These are phyloP conservation scores for Phialophora expanda DNA, from an alignment of 2,329 filamentous ascomycete genomes.

Conservation along the genomic window DNA sequence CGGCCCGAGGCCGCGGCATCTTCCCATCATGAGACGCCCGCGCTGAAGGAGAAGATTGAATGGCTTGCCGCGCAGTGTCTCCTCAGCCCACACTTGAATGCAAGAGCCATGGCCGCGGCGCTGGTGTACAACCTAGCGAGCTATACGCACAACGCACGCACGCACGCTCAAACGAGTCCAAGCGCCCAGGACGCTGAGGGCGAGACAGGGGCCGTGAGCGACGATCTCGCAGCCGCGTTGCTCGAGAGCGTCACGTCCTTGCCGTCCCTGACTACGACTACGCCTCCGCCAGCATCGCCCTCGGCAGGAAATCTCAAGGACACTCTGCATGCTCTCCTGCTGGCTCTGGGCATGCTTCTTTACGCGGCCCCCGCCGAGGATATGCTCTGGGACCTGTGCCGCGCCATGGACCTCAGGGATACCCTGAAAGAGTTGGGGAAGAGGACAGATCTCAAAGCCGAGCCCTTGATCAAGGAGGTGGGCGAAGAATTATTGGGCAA, in stretches of 20 bases:
- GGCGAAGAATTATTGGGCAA: conserved; percentile 52
- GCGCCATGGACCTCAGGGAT: conserved; percentile 74
- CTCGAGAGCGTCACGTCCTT: conserved; percentile 54
- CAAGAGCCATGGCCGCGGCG: conserved; percentile 80
- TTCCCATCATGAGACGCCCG: background rate
- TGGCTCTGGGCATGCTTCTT: conserved; percentile 75
- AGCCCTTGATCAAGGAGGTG: conserved; percentile 62
- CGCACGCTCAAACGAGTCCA: conserved; percentile 60
- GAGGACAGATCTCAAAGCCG: conserved; percentile 60
- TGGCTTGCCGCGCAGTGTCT: conserved; percentile 76
- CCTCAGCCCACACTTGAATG: conserved; percentile 74
- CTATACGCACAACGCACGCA: conserved; percentile 69
- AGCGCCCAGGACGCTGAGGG: conserved; percentile 52
- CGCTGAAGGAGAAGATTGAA: conserved; percentile 65
- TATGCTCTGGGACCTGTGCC: conserved; percentile 78
- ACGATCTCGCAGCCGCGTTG: conserved; percentile 74
- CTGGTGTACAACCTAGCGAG: conserved; percentile 82
- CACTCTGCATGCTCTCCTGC: conserved; percentile 75
- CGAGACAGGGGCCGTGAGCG: conserved; percentile 43
- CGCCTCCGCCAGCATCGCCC: conserved; percentile 1
- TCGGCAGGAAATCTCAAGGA: conserved; percentile 53
- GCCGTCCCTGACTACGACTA: background rate
- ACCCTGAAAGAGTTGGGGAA: conserved; percentile 56
- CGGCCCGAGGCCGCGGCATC: conserved; percentile 1
- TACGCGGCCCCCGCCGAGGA: conserved; percentile 70